phyloP scores from a whole-genome alignment of 495 filamentous ascomycete genomes.

The Penicillium lagena region DNA sequence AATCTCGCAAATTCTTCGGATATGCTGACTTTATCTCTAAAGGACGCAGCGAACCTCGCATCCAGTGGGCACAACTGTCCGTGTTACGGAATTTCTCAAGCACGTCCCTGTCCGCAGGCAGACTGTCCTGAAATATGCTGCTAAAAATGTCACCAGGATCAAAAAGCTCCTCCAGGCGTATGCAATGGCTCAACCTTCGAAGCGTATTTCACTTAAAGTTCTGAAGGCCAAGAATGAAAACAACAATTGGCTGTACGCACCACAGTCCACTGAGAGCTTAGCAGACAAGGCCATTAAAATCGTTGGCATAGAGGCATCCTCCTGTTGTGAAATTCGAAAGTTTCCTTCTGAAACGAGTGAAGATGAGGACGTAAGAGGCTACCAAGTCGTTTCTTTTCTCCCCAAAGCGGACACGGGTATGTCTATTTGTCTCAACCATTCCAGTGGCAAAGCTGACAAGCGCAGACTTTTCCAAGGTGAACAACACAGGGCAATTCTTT shows the following conservation, averaged over 20 bases:
- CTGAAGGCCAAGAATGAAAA: constrained; percentile 56
- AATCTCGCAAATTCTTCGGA: background rate
- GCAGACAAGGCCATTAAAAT: constrained; percentile 65
- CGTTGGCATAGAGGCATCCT: constrained; percentile 59
- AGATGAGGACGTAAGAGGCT: constrained; percentile 9
- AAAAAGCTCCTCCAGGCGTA: constrained; percentile 69
- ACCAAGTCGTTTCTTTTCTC: constrained; percentile 52
- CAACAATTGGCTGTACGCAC: constrained; percentile 66
- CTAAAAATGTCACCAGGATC: constrained; percentile 57
- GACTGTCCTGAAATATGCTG: constrained; percentile 50
- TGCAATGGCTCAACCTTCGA: constrained; percentile 60
- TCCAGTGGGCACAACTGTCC: constrained; percentile 75
- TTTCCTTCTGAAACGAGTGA: constrained; percentile 11
- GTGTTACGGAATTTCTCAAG: constrained; percentile 60
- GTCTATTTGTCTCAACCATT: background rate
- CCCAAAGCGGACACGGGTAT: constrained; percentile 44
- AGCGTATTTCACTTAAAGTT: constrained; percentile 62
- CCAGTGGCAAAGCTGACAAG: constrained; percentile 4
- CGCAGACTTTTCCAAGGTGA: constrained; percentile 46
- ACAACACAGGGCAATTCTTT: constrained; percentile 55
- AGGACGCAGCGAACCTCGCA: constrained; percentile 48
- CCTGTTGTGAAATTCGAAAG: constrained; percentile 41
- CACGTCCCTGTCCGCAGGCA: constrained; percentile 70
- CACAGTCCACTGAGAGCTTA: constrained; percentile 44
- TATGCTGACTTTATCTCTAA: background rate